Percentiles rank a stretch among this genome's conserved stretches.
phyloP scores from a whole-genome alignment of 257 asterid species.

The Solanum gandarillasii region DNA sequence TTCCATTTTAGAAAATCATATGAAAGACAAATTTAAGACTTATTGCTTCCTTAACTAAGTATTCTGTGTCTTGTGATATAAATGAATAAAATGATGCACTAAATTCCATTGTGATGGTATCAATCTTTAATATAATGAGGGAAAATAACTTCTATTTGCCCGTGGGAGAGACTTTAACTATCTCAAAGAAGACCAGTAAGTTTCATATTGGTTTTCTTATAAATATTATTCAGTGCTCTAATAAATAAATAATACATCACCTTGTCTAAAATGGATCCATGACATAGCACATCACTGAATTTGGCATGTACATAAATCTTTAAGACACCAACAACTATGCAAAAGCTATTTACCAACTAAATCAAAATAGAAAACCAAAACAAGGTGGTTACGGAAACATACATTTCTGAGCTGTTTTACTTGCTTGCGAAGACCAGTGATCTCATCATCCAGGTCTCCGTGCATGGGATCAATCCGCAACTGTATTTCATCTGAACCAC shows the following conservation, averaged over 20 bases:
- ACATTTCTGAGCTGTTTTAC: conserved; percentile 71
- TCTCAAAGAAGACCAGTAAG: neutral
- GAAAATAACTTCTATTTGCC: neutral
- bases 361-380: neutral
- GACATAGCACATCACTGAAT: neutral
- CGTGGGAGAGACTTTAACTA: neutral
- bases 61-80: neutral
- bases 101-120: neutral
- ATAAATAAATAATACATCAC: neutral
- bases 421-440: conserved; percentile 75
- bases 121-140: neutral
- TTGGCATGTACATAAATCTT: neutral
- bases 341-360: neutral
- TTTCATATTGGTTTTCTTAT: neutral
- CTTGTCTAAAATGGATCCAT: neutral
- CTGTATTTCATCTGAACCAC: conserved; percentile 70
- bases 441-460: conserved; percentile 59
- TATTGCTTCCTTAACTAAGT: neutral
- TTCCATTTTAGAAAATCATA: neutral
- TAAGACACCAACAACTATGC: neutral
- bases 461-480: conserved; percentile 78
- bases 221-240: neutral
- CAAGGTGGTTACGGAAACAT: neutral
- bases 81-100: neutral
- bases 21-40: neutral